Evolutionary conservation across 768 basidiomycete species (phyloP), one percentile per base, ranked within the genome.

Genomic region (Lactarius pseudohatsudake): DNA sequence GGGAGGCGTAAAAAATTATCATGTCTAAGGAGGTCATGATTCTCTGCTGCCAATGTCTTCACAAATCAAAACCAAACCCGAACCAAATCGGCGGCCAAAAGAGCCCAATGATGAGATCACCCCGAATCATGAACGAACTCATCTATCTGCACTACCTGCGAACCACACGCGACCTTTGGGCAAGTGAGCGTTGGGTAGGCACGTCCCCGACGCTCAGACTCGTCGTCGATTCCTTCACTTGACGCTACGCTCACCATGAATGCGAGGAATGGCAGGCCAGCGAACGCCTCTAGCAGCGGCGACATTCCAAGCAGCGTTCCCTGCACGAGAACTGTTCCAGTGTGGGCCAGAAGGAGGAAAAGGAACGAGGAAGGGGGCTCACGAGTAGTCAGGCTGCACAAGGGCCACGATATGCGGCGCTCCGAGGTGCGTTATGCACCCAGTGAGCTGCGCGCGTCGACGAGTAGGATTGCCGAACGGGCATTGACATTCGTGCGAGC

Each of bases 131-230:
- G 59, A 65, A 32, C 61, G 64, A 20, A n/a, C 54, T 54, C 64
- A 65, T 20, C 43, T 68, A 59, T 38, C 72, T 66, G 55, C 71
- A 65, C 57, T 72, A 62, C 65, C 70, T 61, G 69, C 60, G 60
- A 86, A 87, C 88, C 88, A 89, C 9, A 88, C 82, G 59, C 81
- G 75, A 1, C 88, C 88, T 65, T 80, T 80, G 0, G 88, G 86
- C 0, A 89, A 75, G 79, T 79, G 36, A 89, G 77, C 0, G 86
- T 85, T 3, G 85, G 84, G 74, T 87, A 89, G 30, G 81, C 81
- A 26, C 73, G 69, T 62, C 83, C 82, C 87, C 87, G 89, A 55
- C 75, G 71, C 56, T 75, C 75, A n/a, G 84, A 76, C 72, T 88
- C 87, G 62, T 82, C 78, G 11, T 77, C 70, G 28, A 71, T 50